A percentile compares a stretch with the other conserved stretches of the same genome.
Evolutionary conservation across 2,329 filamentous ascomycete species (phyloP).

Genomic region (Aspergillus intermedius): DNA sequence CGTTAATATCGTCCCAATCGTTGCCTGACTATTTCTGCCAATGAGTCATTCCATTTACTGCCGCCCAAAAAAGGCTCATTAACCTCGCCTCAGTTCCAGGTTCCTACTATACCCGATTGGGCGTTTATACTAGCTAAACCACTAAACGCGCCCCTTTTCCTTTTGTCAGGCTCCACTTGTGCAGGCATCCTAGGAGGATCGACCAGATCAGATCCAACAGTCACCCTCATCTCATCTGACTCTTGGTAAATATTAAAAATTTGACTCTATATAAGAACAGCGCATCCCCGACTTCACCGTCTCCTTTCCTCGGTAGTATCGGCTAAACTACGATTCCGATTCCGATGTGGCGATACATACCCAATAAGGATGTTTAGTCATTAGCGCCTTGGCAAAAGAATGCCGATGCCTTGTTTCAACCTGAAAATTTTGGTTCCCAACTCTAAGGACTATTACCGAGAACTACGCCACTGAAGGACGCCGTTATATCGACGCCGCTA

Average conservation of each 20-base stretch:
- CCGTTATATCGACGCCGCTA: constrained; percentile 3
- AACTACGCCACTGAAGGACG: constrained; percentile 1
- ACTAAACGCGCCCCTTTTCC: constrained; percentile 2
- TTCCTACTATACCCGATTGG: neutral
- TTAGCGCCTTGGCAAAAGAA: constrained; percentile 4
- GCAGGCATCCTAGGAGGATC: neutral
- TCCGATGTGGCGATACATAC: neutral
- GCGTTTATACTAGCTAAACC: neutral
- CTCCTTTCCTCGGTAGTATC: neutral
- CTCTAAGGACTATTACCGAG: neutral
- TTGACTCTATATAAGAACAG: neutral
- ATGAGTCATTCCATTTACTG: no score
- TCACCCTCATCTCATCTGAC: neutral
- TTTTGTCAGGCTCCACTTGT: neutral
- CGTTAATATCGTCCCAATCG: no score
- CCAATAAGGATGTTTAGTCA: neutral
- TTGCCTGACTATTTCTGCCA: no score
- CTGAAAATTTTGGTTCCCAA: constrained; percentile 18
- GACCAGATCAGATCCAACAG: neutral
- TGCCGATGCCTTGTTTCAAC: constrained; percentile 21
- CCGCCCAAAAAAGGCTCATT: no score
- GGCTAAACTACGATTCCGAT: neutral
- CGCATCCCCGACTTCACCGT: neutral
- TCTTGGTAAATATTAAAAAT: neutral
- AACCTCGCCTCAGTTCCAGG: neutral